Evolutionary conservation across 495 filamentous ascomycete genomes (phyloP).

Genomic region (Daldinia concentrica): DNA sequence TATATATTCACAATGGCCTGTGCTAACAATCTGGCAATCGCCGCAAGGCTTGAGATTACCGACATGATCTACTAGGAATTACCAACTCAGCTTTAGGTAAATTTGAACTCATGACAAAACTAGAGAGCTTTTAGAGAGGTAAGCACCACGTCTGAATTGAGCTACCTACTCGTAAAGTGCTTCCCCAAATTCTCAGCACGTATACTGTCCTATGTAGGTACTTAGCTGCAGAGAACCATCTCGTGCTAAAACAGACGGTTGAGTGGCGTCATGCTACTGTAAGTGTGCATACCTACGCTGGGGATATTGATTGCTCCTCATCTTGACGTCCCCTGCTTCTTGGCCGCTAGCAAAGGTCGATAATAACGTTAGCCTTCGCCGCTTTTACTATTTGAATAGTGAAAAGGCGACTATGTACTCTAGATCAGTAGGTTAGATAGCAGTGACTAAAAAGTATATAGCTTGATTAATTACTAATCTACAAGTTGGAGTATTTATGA

Average conservation of each 20-base stretch:
- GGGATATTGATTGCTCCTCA: neutral
- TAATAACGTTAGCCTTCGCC: neutral
- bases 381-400: neutral
- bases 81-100: neutral
- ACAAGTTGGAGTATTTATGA: neutral
- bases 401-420: neutral
- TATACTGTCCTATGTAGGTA: neutral
- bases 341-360: slow-evolving; percentile 2
- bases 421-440: neutral
- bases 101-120: neutral
- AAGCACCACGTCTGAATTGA: neutral
- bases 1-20: neutral
- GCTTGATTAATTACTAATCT: neutral
- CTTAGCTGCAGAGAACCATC: neutral
- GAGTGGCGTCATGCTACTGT: slow-evolving; percentile 26
- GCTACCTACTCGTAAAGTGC: neutral
- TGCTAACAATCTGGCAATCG: neutral
- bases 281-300: slow-evolving; percentile 8
- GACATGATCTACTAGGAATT: neutral
- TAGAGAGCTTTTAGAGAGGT: neutral
- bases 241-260: neutral
- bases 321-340: slow-evolving; percentile 21
- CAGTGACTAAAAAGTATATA: neutral
- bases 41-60: neutral
- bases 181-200: neutral